Conservation (phyloP, 768 basidiomycete species). For the Neoboletus subvelutipes region DNA sequence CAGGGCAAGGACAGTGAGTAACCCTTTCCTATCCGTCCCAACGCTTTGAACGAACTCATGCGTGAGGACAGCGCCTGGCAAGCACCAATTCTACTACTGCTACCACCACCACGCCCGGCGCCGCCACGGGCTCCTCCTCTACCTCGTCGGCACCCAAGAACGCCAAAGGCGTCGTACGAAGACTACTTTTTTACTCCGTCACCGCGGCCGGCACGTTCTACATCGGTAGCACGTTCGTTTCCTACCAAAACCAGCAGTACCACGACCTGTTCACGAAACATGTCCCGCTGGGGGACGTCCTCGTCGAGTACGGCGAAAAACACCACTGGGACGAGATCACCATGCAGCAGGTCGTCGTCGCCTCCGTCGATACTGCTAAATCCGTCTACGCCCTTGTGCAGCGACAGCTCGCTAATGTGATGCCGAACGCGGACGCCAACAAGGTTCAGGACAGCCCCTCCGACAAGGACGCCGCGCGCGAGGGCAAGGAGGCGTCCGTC, state of each 20-base stretch:
- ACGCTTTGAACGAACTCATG: neutral
- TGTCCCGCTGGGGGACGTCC: conserved; percentile 72
- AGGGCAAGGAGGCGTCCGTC: conserved; percentile 37
- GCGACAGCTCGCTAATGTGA: conserved; percentile 44
- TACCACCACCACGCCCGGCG: conserved; percentile 36
- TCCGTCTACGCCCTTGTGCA: conserved; percentile 51
- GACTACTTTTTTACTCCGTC: conserved; percentile 65
- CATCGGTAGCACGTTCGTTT: conserved; percentile 73
- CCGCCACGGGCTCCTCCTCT: conserved; percentile 17
- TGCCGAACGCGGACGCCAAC: conserved; percentile 28
- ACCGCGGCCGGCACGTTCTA: conserved; percentile 76
- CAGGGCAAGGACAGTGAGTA: conserved; percentile 58
- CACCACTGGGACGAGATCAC: conserved; percentile 79
- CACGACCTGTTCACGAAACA: conserved; percentile 82
- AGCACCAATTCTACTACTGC: conserved; percentile 49
- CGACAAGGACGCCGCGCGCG: conserved; percentile 36
- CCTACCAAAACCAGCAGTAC: conserved; percentile 76
- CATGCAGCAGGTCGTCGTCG: conserved; percentile 53
- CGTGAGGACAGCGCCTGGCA: conserved; percentile 50
- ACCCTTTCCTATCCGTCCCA: neutral
- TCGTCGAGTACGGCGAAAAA: conserved; percentile 81
- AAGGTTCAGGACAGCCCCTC: conserved; percentile 27
- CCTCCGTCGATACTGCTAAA: conserved; percentile 48
- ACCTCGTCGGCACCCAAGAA: conserved; percentile 42
- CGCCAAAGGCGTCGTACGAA: conserved; percentile 54